Percentiles rank a stretch among this genome's conserved stretches.
phyloP scores from a whole-genome alignment of 2,329 filamentous ascomycete genomes.

The Colletotrichum viniferum region DNA sequence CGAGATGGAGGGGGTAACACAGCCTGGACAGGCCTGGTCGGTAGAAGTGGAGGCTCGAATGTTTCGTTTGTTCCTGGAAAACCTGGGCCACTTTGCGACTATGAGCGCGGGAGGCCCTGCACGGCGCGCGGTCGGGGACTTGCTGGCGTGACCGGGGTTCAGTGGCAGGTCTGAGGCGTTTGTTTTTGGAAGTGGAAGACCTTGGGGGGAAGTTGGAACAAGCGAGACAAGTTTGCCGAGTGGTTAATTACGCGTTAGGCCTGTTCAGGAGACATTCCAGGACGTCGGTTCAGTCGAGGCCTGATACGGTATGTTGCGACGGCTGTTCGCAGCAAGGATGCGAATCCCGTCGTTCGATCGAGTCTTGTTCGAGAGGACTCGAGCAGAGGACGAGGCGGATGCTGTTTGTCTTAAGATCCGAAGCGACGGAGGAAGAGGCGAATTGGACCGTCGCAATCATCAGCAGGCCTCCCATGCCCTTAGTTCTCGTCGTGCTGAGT shows the following conservation, averaged over 20 bases:
- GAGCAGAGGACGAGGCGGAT: not conserved
- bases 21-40: slow-evolving; percentile 9
- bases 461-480: not conserved
- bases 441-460: not conserved
- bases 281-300: not conserved
- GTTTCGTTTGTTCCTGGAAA: slow-evolving; percentile 17
- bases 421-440: not conserved
- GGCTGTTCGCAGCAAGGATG: slow-evolving; percentile 3
- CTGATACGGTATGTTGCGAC: not conserved
- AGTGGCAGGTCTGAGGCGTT: not conserved
- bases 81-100: slow-evolving; percentile 11
- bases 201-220: not conserved
- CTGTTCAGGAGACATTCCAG: slow-evolving; percentile 6
- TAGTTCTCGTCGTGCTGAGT: not conserved
- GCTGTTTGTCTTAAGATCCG: not conserved
- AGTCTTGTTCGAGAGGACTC: not conserved
- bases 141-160: slow-evolving; percentile 13
- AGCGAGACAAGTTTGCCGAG: slow-evolving; percentile 17
- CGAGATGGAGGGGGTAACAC: slow-evolving; percentile 14
- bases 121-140: slow-evolving; percentile 19
- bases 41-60: slow-evolving; percentile 16
- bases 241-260: slow-evolving; percentile 13
- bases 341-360: not conserved
- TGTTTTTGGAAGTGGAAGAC: not conserved
- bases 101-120: slow-evolving; percentile 12